Evolutionary conservation across 305 asterid genomes (phyloP).

Genomic region (Rubia tinctorum): DNA sequence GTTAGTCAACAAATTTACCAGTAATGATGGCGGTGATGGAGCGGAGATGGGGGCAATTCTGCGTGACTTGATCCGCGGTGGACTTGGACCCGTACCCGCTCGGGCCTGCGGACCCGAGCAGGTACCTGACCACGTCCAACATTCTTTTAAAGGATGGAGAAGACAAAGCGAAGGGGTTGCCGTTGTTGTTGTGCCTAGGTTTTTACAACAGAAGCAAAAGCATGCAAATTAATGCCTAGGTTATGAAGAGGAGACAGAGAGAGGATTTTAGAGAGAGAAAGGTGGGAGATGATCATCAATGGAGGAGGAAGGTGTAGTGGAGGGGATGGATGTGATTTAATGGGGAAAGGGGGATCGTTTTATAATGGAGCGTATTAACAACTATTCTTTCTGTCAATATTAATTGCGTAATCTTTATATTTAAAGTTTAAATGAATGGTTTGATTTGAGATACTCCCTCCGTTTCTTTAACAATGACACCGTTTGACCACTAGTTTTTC

Average conservation of each 20-base stretch:
- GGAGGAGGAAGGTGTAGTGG: neutral
- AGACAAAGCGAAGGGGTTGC: neutral
- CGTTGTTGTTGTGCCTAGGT: neutral
- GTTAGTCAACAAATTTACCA: constrained; percentile 23
- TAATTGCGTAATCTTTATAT: neutral
- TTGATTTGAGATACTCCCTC: neutral
- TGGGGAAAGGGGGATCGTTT: neutral
- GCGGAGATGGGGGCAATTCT: constrained; percentile 40
- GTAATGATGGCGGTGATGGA: constrained; percentile 78
- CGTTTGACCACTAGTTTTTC: no score
- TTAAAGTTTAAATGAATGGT: neutral
- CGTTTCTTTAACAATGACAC: no score
- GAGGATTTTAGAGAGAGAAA: neutral
- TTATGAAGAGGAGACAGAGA: neutral
- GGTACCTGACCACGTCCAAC: constrained; percentile 76
- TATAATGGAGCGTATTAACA: neutral
- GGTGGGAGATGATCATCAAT: neutral
- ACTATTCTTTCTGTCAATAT: neutral
- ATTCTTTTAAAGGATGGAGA: constrained; percentile 22
- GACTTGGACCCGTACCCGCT: constrained; percentile 83
- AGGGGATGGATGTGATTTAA: neutral
- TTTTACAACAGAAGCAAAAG: no score
- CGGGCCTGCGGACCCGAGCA: constrained; percentile 69
- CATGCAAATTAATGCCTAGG: no score
- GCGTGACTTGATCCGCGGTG: constrained; percentile 76